Evolutionary conservation across 768 basidiomycete genomes (phyloP).

Genomic region (Psilocybe cubensis): DNA sequence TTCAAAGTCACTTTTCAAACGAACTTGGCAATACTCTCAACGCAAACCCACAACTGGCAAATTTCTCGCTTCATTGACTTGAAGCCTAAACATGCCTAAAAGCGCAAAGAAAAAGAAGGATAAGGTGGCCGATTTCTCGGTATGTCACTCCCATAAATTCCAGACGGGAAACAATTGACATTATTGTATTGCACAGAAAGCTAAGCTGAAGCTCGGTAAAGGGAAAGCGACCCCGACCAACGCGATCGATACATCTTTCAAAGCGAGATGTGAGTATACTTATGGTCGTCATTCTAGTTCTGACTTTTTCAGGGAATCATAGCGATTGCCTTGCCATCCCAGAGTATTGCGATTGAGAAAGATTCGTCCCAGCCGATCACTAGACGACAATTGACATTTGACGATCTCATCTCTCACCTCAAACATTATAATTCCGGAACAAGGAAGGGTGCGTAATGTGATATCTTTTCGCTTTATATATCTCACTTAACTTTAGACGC

Average conservation of each 20-base stretch:
- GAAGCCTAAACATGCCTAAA: conserved; percentile 67
- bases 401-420: conserved; percentile 75
- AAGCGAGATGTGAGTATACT: conserved; percentile 76
- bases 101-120: conserved; percentile 85
- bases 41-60: background rate
- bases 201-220: conserved; percentile 95
- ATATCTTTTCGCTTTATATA: background rate
- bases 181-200: conserved; percentile 71
- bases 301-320: conserved; percentile 19
- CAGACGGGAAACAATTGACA: background rate
- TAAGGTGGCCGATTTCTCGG: conserved; percentile 87
- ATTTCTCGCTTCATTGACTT: too few relatives aligned
- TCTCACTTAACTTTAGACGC: conserved; percentile 54
- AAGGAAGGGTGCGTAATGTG: conserved; percentile 62
- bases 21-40: background rate
- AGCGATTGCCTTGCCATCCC: conserved; percentile 91
- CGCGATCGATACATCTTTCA: conserved; percentile 95
- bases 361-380: conserved; percentile 68
- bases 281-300: background rate
- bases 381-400: conserved; percentile 71
- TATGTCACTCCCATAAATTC: conserved; percentile 30
- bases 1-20: background rate
- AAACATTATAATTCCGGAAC: conserved; percentile 84
- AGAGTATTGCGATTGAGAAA: conserved; percentile 70
- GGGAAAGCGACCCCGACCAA: conserved; percentile 84